These are phyloP conservation scores for Chernovozyma sophiae-reginae DNA, from an alignment of 1,139 yeast genomes.

Conservation along the genomic window DNA sequence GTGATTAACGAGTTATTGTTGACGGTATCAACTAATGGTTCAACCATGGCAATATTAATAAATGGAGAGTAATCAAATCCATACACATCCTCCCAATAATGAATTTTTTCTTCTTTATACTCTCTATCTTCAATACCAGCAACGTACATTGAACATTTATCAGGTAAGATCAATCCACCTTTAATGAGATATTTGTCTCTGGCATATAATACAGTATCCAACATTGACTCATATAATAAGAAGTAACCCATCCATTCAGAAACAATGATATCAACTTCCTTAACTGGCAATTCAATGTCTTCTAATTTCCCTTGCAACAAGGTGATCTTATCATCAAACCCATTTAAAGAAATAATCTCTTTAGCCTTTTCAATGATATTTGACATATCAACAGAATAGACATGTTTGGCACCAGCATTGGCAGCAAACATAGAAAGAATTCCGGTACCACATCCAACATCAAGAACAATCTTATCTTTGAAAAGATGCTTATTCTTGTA, in stretches of 20 bases:
- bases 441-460: conserved; percentile 99
- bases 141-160: conserved; percentile 82
- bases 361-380: conserved; percentile 93
- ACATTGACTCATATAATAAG: conserved; percentile 92
- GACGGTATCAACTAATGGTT: conserved; percentile 93
- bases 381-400: conserved; percentile 96
- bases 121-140: conserved; percentile 96
- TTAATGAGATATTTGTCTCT: conserved; percentile 85
- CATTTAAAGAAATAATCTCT: conserved; percentile 79
- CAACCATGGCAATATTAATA: conserved; percentile 74
- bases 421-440: conserved; percentile 98
- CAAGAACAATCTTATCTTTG: conserved; percentile 92
- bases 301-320: conserved; percentile 90
- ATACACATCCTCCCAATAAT: conserved; percentile 95
- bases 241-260: conserved; percentile 99
- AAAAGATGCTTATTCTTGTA: conserved; percentile 85
- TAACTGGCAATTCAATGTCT: conserved; percentile 78
- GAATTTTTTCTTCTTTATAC: conserved; percentile 88
- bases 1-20: conserved; percentile 77
- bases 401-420: conserved; percentile 95
- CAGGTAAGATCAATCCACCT: conserved; percentile 93
- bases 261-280: conserved; percentile 86
- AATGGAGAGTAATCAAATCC: conserved; percentile 89
- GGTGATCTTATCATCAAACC: conserved; percentile 83
- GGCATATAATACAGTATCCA: conserved; percentile 92